Conservation (phyloP, 805 yeast genomes). For the Lipomyces starkeyi region DNA sequence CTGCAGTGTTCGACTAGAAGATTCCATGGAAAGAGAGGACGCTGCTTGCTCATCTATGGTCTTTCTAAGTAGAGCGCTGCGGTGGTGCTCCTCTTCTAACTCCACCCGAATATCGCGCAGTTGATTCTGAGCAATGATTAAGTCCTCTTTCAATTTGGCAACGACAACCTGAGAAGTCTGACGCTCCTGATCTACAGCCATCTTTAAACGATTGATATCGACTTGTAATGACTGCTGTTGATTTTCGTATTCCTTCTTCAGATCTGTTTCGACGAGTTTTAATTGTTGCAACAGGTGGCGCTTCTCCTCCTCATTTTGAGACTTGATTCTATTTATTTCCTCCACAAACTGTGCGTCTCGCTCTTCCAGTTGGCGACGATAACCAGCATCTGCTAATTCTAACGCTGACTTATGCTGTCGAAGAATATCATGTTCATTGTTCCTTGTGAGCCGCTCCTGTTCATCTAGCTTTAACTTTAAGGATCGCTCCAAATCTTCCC, state of each 20-base stretch:
- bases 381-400: slow-evolving; percentile 7
- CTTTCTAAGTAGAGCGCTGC: slow-evolving; percentile 42
- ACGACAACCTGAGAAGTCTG: neutral
- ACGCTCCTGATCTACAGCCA: slow-evolving; percentile 15
- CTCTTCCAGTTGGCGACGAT: slow-evolving; percentile 4
- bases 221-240: slow-evolving; percentile 39
- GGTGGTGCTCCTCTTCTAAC: slow-evolving; percentile 41
- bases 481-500: slow-evolving; percentile 49
- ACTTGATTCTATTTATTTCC: slow-evolving; percentile 6
- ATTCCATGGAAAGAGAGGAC: slow-evolving; percentile 38
- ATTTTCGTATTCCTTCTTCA: slow-evolving; percentile 12
- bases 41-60: slow-evolving; percentile 45
- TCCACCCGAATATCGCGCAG: slow-evolving; percentile 40
- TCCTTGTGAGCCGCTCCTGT: slow-evolving; percentile 41
- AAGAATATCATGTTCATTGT: slow-evolving; percentile 41
- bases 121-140: slow-evolving; percentile 27
- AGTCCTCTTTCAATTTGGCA: neutral
- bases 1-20: slow-evolving; percentile 35
- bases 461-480: slow-evolving; percentile 47
- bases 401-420: slow-evolving; percentile 30
- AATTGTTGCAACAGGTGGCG: slow-evolving; percentile 41
- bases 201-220: slow-evolving; percentile 18
- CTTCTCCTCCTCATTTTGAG: slow-evolving; percentile 40
- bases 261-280: slow-evolving; percentile 12
- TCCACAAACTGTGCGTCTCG: slow-evolving; percentile 5